Conservation (phyloP, 2,329 filamentous ascomycete genomes). For the Colletotrichum sp. region DNA sequence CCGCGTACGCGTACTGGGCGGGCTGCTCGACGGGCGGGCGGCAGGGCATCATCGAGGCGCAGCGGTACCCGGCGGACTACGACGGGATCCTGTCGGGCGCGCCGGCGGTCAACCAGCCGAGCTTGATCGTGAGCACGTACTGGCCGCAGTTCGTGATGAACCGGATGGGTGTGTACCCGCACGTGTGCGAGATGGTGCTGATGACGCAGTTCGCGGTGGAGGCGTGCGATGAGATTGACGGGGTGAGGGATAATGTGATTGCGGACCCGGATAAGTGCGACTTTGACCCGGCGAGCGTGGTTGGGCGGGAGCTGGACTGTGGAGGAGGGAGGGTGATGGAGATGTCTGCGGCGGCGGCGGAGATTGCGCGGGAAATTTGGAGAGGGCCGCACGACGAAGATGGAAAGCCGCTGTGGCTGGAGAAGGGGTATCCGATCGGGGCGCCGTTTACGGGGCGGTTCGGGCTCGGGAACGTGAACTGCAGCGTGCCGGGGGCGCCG, state of each 20-base stretch:
- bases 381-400: conserved; percentile 1
- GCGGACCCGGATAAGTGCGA: conserved; percentile 17
- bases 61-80: conserved; percentile 57
- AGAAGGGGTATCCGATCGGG: conserved; percentile 4
- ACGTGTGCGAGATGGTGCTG: conserved; percentile 28
- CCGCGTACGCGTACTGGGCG: conserved; percentile 51
- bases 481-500: neutral
- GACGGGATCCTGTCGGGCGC: conserved; percentile 57
- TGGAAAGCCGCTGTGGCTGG: conserved; percentile 5
- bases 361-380: conserved; percentile 15
- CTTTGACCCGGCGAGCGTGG: conserved; percentile 27
- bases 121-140: conserved; percentile 18
- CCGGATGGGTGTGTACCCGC: conserved; percentile 7
- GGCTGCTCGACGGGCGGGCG: conserved; percentile 62
- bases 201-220: conserved; percentile 29
- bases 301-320: conserved; percentile 23
- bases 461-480: conserved; percentile 17
- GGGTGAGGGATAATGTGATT: conserved; percentile 15
- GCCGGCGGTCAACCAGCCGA: conserved; percentile 40
- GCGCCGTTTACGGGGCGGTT: conserved; percentile 18
- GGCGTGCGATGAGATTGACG: conserved; percentile 20
- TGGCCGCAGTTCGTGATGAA: conserved; percentile 23
- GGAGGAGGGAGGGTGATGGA: conserved; percentile 27
- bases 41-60: conserved; percentile 58
- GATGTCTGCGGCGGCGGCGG: conserved; percentile 12